A percentile compares a stretch with the other conserved stretches of the same genome.
Evolutionary conservation across 306 rosid genomes (phyloP).

Genomic region (Cucurbita maxima): DNA sequence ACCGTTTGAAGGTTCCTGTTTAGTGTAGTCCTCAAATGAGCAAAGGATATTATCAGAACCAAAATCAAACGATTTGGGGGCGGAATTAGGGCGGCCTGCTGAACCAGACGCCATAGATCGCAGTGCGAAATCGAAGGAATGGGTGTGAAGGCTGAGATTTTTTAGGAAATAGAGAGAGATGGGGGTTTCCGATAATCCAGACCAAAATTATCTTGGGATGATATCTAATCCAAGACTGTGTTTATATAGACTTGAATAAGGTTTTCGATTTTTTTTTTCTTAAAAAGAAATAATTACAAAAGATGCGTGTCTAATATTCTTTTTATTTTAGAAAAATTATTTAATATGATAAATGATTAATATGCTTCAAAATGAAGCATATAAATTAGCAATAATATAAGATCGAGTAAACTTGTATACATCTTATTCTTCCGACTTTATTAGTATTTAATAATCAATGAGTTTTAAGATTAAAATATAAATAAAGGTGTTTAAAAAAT

Average conservation of each 20-base stretch:
- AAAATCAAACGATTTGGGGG: constrained; percentile 44
- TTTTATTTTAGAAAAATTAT: background rate
- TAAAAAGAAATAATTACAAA: background rate
- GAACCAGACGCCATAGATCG: constrained; percentile 81
- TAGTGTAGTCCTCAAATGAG: constrained; percentile 39
- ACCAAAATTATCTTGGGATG: background rate
- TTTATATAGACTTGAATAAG: background rate
- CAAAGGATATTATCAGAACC: constrained; percentile 58
- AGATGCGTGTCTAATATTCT: background rate
- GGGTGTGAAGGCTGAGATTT: background rate
- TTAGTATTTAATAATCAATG: too few species aligned
- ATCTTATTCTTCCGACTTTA: background rate
- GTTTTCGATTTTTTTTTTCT: background rate
- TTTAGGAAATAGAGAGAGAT: constrained; percentile 6
- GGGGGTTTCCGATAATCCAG: background rate
- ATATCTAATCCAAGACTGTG: constrained; percentile 12
- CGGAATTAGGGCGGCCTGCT: constrained; percentile 43
- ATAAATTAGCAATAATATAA: background rate
- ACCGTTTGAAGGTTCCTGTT: constrained; percentile 41
- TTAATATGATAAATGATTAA: background rate
- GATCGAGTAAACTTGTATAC: background rate
- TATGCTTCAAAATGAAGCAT: background rate
- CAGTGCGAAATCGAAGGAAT: background rate
- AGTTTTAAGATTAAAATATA: too few species aligned
- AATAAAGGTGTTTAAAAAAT: too few species aligned